phyloP scores from a whole-genome alignment of 495 filamentous ascomycete genomes.

The Penicillium bovifimosum region DNA sequence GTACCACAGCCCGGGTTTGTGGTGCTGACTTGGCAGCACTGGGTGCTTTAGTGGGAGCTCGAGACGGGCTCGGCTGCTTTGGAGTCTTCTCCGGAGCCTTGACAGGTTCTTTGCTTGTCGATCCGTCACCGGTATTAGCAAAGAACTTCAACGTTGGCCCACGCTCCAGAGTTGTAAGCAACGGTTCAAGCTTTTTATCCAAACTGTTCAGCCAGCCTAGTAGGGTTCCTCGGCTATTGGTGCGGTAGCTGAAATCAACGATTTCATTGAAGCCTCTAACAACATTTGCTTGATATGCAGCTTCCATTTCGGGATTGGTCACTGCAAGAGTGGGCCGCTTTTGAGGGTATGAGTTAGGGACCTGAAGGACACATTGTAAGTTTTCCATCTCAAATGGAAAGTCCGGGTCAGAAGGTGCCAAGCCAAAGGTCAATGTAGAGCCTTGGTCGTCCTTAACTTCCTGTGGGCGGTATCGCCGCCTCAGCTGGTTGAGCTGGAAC shows the following conservation, averaged over 20 bases:
- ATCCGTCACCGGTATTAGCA: conserved; percentile 43
- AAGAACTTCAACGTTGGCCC: conserved; percentile 75
- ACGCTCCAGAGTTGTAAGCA: conserved; percentile 65
- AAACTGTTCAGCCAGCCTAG: conserved; percentile 64
- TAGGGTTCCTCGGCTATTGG: conserved; percentile 53
- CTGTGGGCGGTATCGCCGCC: conserved; percentile 61
- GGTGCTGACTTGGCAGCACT: background rate
- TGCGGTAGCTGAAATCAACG: conserved; percentile 43
- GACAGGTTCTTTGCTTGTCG: conserved; percentile 29
- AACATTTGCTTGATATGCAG: conserved; percentile 75
- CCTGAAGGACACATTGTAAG: conserved; percentile 65
- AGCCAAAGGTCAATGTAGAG: conserved; percentile 54
- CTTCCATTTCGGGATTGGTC: conserved; percentile 71
- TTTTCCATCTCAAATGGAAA: conserved; percentile 73
- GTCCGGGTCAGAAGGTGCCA: conserved; percentile 81
- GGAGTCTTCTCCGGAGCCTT: conserved; percentile 47
- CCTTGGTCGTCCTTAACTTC: conserved; percentile 50
- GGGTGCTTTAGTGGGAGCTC: background rate
- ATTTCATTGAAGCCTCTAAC: conserved; percentile 71
- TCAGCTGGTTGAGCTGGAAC: conserved; percentile 74
- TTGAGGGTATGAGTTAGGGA: conserved; percentile 60
- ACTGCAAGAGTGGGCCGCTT: conserved; percentile 56
- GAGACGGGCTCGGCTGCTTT: conserved; percentile 9
- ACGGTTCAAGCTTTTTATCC: conserved; percentile 66
- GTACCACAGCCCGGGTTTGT: conserved; percentile 28